These are phyloP conservation scores for Leccinum imitatum DNA, from an alignment of 768 basidiomycete genomes.

Conservation along the genomic window DNA sequence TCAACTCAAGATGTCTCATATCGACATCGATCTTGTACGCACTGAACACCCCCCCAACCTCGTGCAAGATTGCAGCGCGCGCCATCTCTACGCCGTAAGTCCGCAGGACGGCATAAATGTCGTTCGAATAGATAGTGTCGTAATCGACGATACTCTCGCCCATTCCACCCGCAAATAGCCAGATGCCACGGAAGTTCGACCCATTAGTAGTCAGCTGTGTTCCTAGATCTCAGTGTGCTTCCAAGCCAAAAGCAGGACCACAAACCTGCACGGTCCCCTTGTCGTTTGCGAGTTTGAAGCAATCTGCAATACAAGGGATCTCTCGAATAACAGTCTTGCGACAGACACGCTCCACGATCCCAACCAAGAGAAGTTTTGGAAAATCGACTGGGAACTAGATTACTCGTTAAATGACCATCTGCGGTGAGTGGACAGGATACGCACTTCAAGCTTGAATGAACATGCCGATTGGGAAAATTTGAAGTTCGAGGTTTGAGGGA, in stretches of 20 bases:
- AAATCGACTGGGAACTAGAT: slow-evolving; percentile 82
- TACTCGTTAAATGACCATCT: neutral
- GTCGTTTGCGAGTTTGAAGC: slow-evolving; percentile 62
- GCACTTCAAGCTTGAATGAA: slow-evolving; percentile 81
- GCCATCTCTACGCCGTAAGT: slow-evolving; percentile 99
- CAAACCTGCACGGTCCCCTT: slow-evolving; percentile 51
- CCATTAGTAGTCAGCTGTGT: slow-evolving; percentile 83
- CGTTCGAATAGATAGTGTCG: slow-evolving; percentile 87
- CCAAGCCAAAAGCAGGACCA: neutral
- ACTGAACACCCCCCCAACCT: slow-evolving; percentile 89
- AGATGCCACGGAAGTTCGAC: slow-evolving; percentile 88
- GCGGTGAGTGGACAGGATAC: slow-evolving; percentile 25
- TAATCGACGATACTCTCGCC: slow-evolving; percentile 68
- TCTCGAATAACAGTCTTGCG: slow-evolving; percentile 83
- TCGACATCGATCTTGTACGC: slow-evolving; percentile 97
- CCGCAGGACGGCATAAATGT: slow-evolving; percentile 86
- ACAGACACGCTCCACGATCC: slow-evolving; percentile 88
- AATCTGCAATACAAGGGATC: slow-evolving; percentile 84
- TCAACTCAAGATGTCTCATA: slow-evolving; percentile 89
- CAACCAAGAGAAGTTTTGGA: slow-evolving; percentile 92
- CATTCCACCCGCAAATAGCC: slow-evolving; percentile 62
- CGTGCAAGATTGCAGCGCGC: slow-evolving; percentile 82
- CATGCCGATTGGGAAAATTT: slow-evolving; percentile 64
- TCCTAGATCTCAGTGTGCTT: neutral
- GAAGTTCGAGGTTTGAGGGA: slow-evolving; percentile 72